Base-by-base conservation (phyloP, 371 early-diverging fungal genomes). In the Saksenaea oblongispora region DNA sequence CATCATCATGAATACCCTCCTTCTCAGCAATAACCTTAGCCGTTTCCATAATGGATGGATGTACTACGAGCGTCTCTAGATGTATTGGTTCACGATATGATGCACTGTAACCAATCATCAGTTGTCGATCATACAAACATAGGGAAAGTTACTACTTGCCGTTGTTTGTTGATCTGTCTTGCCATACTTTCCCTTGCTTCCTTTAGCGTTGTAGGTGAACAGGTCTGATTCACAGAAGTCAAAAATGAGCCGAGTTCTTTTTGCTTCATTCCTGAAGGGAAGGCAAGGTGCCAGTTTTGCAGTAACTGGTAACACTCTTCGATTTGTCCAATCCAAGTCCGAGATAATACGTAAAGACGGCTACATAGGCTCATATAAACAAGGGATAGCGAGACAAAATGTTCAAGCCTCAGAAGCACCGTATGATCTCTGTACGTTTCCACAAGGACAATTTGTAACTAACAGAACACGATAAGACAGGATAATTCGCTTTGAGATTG, bases 371-470 rank as follows among this genome's bases (percentile, higher is more conserved):
- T 69, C 75, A 80, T 80, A 47, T 66, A 68, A 2, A 73, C 75
- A 7, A 80, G 18, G 1, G 73, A 71, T 18, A 76, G 39, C 1
- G 72, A 67, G n/a, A 72, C 67, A 70, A 75, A 80, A 56, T 80
- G 80, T 2, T 73, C 75, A 31, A 74, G 34, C 34, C 54, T 65
- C 9, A 80, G 44, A 28, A 77, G 54, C 3, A 67, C 72, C 15
- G 77, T 69, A 15, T 76, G 69, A 34, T 77, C 73, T 58, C 75
- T 69, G 35, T 69, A 77, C 2, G 67, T 66, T 35, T 74, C 74
- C 27, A 79, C 26, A 11, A 74, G 24, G 1, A 63, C 58, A 1
- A 72, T 53, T 59, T 75, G 75, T 10, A 74, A 54, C 71, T 70
- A 39, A n/a, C 35, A 37, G 15, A 56, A 1, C 34, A 15, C 24